Evolutionary conservation across 2,329 filamentous ascomycete genomes (phyloP).

Genomic region (Diplodia sapinea): DNA sequence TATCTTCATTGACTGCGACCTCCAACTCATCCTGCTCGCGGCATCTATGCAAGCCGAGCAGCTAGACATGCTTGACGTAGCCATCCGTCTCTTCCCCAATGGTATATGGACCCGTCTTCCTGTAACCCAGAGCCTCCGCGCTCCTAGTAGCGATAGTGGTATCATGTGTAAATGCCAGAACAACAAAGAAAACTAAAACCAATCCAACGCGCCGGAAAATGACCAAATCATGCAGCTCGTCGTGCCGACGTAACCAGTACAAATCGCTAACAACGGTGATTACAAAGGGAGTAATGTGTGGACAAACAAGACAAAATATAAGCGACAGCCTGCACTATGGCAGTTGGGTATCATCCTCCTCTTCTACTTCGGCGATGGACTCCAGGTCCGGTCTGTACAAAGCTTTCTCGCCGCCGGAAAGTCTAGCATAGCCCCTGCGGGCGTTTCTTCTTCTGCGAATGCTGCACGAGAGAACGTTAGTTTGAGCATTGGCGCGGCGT

Average conservation of each 20-base stretch:
- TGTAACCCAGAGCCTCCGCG: conserved; percentile 25
- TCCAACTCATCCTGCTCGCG: background rate
- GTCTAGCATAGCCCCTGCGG: conserved; percentile 1
- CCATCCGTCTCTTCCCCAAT: background rate
- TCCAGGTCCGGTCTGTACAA: conserved; percentile 27
- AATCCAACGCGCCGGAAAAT: conserved; percentile 2
- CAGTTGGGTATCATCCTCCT: conserved; percentile 31
- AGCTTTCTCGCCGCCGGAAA: conserved; percentile 23
- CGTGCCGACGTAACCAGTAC: conserved; percentile 22
- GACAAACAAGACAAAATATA: conserved; percentile 11
- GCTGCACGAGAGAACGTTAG: conserved; percentile 4
- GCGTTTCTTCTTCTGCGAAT: conserved; percentile 14
- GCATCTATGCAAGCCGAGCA: conserved; percentile 17
- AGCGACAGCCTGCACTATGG: conserved; percentile 29
- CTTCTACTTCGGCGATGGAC: conserved; percentile 24
- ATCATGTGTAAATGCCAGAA: conserved; percentile 25
- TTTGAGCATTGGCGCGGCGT: background rate
- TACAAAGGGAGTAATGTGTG: background rate
- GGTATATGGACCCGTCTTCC: conserved; percentile 2
- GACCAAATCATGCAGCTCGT: conserved; percentile 24
- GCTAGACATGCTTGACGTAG: conserved; percentile 12
- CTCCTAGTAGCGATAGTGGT: conserved; percentile 28
- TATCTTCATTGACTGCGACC: conserved; percentile 2
- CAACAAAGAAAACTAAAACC: background rate
- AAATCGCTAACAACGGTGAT: conserved; percentile 23